Conservation (phyloP, 2,329 filamentous ascomycete species). For the Exophiala bonariae region DNA sequence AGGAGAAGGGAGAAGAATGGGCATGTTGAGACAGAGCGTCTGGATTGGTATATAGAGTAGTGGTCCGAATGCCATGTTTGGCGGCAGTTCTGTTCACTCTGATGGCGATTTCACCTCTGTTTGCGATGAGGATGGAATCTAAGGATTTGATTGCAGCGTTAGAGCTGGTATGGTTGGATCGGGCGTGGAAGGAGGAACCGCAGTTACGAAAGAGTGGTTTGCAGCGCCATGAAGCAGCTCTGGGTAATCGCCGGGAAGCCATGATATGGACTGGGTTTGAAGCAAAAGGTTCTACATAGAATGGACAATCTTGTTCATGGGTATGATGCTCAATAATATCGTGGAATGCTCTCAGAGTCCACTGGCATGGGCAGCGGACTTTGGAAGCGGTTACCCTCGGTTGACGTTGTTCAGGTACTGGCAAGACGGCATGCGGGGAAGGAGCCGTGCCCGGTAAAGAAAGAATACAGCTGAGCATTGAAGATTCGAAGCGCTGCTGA, state of each 20-base stretch:
- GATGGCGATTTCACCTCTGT: constrained; percentile 94
- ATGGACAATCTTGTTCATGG: too few relatives aligned
- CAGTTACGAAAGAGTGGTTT: constrained; percentile 5
- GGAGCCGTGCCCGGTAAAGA: neutral
- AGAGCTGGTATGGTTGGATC: constrained; percentile 4
- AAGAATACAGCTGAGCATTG: neutral
- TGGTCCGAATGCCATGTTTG: constrained; percentile 85
- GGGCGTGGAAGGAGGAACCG: neutral
- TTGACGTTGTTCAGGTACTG: too few relatives aligned
- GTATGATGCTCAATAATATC: too few relatives aligned
- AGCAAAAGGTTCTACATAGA: neutral
- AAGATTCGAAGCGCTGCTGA: too few relatives aligned
- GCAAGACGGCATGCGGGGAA: constrained; percentile 1
- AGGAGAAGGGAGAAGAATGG: constrained; percentile 75
- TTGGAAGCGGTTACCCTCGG: neutral
- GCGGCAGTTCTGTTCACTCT: constrained; percentile 87
- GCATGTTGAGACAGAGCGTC: constrained; percentile 88
- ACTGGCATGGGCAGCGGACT: too few relatives aligned
- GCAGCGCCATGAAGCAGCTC: constrained; percentile 12
- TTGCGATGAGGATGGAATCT: constrained; percentile 70
- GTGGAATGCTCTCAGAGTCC: too few relatives aligned
- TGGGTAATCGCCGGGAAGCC: constrained; percentile 7
- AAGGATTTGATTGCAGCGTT: constrained; percentile 18
- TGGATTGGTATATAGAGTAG: constrained; percentile 91
- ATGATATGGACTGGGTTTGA: neutral